phyloP scores from a whole-genome alignment of 805 yeast genomes.

The Brettanomyces custersianus region DNA sequence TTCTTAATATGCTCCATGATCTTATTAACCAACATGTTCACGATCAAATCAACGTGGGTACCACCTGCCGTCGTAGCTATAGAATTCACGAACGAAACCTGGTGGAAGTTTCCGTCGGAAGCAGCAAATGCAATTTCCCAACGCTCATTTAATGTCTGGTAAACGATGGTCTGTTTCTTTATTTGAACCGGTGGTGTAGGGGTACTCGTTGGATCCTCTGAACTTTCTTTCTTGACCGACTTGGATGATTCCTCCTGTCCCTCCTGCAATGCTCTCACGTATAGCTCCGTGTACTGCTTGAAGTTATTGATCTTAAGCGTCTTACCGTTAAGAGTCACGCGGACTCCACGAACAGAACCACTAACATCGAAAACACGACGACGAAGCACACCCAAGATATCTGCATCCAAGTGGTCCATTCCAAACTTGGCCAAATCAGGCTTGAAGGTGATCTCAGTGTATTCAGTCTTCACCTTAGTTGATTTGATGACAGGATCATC shows the following conservation, averaged over 20 bases:
- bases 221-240: conserved; percentile 4
- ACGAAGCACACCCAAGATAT: conserved; percentile 72
- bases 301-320: conserved; percentile 63
- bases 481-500: conserved; percentile 65
- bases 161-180: conserved; percentile 52
- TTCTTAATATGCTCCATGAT: conserved; percentile 67
- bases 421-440: conserved; percentile 82
- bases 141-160: conserved; percentile 72
- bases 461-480: conserved; percentile 56
- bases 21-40: conserved; percentile 78
- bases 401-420: conserved; percentile 79
- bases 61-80: conserved; percentile 98
- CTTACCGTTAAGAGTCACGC: conserved; percentile 69
- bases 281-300: conserved; percentile 83
- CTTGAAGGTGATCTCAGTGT: conserved; percentile 76
- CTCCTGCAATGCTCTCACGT: conserved; percentile 65
- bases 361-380: conserved; percentile 94
- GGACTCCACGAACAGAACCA: conserved; percentile 82
- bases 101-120: conserved; percentile 83
- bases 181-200: conserved; percentile 20
- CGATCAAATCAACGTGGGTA: conserved; percentile 79
- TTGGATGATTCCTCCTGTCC: conserved; percentile 27
- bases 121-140: conserved; percentile 97
- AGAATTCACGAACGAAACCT: conserved; percentile 93
- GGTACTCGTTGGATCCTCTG: conserved; percentile 5